These are phyloP conservation scores for Neofusicoccum kwambonambiense DNA, from an alignment of 2,329 filamentous ascomycete species.

Conservation along the genomic window DNA sequence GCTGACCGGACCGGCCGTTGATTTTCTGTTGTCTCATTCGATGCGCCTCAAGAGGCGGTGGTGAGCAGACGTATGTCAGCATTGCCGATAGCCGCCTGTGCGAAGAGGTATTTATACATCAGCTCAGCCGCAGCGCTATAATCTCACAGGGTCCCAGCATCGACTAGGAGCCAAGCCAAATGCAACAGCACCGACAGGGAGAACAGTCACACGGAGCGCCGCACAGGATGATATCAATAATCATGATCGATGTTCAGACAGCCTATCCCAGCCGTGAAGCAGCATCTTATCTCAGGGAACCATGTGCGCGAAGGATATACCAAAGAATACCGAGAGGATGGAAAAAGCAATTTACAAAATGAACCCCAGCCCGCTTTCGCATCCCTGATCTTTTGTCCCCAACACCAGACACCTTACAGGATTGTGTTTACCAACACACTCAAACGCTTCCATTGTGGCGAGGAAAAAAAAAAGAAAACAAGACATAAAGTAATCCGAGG, in stretches of 20 bases:
- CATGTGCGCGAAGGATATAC: not conserved
- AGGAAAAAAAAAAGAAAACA: not conserved
- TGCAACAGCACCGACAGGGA: not conserved
- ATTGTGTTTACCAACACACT: not conserved
- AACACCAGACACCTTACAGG: conserved; percentile 4
- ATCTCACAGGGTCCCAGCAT: not conserved
- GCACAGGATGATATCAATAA: not conserved
- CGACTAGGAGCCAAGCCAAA: not conserved
- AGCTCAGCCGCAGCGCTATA: too few species aligned
- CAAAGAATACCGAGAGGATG: not conserved
- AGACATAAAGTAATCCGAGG: not conserved
- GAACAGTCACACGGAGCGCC: not conserved
- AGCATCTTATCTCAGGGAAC: too few species aligned
- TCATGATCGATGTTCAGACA: not conserved
- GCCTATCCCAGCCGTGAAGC: not conserved
- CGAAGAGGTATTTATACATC: too few species aligned
- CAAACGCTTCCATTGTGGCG: not conserved
- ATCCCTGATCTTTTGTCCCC: not conserved
- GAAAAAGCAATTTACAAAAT: not conserved
- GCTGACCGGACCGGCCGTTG: too few species aligned
- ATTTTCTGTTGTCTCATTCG: too few species aligned
- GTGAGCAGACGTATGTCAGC: not conserved
- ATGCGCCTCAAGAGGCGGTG: not conserved
- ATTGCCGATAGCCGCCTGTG: not conserved
- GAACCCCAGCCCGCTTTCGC: too few species aligned